Evolutionary conservation across 768 basidiomycete species (phyloP).

Genomic region (Suillus decipiens): DNA sequence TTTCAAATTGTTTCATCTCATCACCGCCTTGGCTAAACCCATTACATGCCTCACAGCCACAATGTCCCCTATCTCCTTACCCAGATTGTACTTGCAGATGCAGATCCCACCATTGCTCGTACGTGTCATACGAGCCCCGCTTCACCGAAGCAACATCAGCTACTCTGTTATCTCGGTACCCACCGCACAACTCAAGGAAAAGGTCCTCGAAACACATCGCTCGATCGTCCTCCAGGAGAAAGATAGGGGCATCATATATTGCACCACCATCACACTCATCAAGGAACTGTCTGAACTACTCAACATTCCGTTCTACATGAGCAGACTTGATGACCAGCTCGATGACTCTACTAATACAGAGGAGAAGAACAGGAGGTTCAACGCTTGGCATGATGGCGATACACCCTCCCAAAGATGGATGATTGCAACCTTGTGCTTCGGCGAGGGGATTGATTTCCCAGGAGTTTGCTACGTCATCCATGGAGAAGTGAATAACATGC

Average conservation of each 20-base stretch:
- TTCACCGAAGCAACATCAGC: slow-evolving; percentile 3
- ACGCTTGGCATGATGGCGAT: background rate
- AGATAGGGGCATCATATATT: slow-evolving; percentile 16
- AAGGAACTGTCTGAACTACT: background rate
- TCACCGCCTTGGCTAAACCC: slow-evolving; percentile 13
- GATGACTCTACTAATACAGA: slow-evolving; percentile 4
- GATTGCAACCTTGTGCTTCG: background rate
- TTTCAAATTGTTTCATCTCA: slow-evolving; percentile 16
- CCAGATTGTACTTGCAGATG: background rate
- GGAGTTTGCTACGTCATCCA: background rate
- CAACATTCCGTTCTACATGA: slow-evolving; percentile 6
- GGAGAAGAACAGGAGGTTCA: slow-evolving; percentile 4
- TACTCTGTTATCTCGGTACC: background rate
- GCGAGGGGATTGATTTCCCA: background rate
- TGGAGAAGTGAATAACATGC: slow-evolving; percentile 1
- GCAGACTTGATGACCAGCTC: background rate
- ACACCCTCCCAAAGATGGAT: background rate
- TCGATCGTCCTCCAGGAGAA: background rate
- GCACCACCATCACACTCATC: background rate
- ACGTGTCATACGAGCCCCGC: background rate
- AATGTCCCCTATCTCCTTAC: slow-evolving; percentile 10
- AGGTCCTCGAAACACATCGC: background rate
- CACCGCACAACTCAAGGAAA: background rate
- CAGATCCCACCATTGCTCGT: background rate
- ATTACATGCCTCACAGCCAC: slow-evolving; percentile 16